phyloP scores from a whole-genome alignment of 2,329 filamentous ascomycete species.

The Neoarthrinium moseri region DNA sequence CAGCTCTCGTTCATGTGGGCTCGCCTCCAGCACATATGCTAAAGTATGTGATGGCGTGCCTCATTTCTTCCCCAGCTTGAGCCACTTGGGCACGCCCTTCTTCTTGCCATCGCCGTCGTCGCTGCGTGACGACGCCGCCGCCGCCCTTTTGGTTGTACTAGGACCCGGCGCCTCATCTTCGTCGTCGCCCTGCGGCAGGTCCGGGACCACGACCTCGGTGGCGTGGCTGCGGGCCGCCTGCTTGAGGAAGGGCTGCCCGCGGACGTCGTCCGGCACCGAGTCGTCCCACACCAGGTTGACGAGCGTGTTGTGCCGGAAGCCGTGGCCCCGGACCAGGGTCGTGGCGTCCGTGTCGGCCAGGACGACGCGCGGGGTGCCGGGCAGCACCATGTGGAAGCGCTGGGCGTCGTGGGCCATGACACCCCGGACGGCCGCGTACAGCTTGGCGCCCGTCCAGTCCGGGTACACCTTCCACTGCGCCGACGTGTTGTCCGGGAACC shows the following conservation, averaged over 20 bases:
- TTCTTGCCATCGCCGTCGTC: constrained; percentile 23
- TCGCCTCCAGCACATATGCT: too few species aligned
- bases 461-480: constrained; percentile 71
- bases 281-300: constrained; percentile 76
- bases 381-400: constrained; percentile 70
- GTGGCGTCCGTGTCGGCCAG: constrained; percentile 46
- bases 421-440: constrained; percentile 73
- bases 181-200: constrained; percentile 41
- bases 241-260: constrained; percentile 60
- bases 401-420: constrained; percentile 66
- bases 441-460: constrained; percentile 63
- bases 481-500: constrained; percentile 83
- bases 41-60: neutral
- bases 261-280: constrained; percentile 52
- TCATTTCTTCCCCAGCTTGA: constrained; percentile 7
- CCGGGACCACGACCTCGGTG: constrained; percentile 64
- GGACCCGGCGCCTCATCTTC: constrained; percentile 37
- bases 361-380: constrained; percentile 47
- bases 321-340: constrained; percentile 70
- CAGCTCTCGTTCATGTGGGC: too few species aligned
- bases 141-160: constrained; percentile 20
- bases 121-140: constrained; percentile 28
- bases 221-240: constrained; percentile 58
- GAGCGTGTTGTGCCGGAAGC: constrained; percentile 68
- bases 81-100: constrained; percentile 8